Evolutionary conservation across 176 grass and related monocot species (phyloP).

Genomic region (Elymus sibiricus): DNA sequence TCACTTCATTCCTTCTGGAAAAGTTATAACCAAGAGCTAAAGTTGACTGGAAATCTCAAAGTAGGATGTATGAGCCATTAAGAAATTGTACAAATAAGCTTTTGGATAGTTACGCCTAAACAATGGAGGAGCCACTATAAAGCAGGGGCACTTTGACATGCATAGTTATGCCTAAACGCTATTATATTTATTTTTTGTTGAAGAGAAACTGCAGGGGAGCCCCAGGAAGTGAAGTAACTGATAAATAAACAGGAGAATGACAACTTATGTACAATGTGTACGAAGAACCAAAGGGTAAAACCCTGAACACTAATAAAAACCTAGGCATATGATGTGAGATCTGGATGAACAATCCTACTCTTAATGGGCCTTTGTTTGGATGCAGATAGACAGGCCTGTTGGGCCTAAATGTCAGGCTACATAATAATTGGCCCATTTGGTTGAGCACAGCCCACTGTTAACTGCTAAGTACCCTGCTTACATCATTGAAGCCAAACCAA

Average conservation of each 20-base stretch:
- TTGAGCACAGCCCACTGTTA: neutral
- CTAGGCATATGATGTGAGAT: constrained; percentile 3
- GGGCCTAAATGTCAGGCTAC: neutral
- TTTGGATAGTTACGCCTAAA: neutral
- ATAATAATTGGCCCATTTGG: neutral
- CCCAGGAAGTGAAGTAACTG: neutral
- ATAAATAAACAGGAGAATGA: neutral
- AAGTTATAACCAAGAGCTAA: neutral
- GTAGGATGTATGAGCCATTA: neutral
- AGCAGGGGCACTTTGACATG: neutral
- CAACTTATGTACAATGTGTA: neutral
- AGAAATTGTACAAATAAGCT: neutral
- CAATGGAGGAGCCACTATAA: too few relatives aligned
- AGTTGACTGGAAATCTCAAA: neutral
- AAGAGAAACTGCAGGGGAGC: neutral
- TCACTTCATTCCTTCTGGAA: neutral
- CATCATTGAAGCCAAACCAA: neutral
- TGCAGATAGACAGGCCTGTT: neutral
- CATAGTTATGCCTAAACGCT: neutral
- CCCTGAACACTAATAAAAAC: neutral
- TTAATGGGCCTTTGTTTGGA: neutral
- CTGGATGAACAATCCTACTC: constrained; percentile 3
- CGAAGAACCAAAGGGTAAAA: neutral
- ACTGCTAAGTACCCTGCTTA: neutral
- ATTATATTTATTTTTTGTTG: neutral